phyloP scores from a whole-genome alignment of 108 stramenopile genomes.

The Cylindrotheca closterium region DNA sequence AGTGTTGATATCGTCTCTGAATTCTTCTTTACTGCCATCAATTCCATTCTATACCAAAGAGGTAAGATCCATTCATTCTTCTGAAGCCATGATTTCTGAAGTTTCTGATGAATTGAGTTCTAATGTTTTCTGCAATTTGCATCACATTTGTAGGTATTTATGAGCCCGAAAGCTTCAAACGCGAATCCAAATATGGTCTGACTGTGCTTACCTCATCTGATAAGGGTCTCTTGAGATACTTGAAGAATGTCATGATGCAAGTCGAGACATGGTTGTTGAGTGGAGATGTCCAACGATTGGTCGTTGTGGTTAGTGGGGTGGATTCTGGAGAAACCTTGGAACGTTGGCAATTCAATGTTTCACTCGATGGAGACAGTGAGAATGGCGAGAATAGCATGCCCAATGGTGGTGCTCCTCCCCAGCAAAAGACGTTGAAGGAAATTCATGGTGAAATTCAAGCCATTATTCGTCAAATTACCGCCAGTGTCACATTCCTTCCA shows the following conservation, averaged over 20 bases:
- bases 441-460: conserved; percentile 96
- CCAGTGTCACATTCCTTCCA: conserved; percentile 95
- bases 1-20: conserved; percentile 96
- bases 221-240: conserved; percentile 87
- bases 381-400: conserved; percentile 37
- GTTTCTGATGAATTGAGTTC: background rate
- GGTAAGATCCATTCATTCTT: conserved; percentile 33
- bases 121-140: background rate
- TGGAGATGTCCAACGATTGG: conserved; percentile 91
- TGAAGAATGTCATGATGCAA: conserved; percentile 89
- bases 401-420: conserved; percentile 9
- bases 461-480: conserved; percentile 98
- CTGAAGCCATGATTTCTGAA: background rate
- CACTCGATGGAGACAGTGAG: conserved; percentile 45
- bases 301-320: conserved; percentile 94
- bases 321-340: conserved; percentile 95
- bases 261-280: conserved; percentile 88
- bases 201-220: conserved; percentile 96
- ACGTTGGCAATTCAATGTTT: conserved; percentile 97
- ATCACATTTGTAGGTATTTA: conserved; percentile 80
- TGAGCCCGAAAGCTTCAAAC: conserved; percentile 94
- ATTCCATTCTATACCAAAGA: conserved; percentile 97
- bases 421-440: conserved; percentile 85
- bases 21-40: conserved; percentile 98
- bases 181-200: conserved; percentile 94